These are phyloP conservation scores for Tolypocladium tundrense DNA, from an alignment of 2,329 filamentous ascomycete genomes.

Conservation along the genomic window DNA sequence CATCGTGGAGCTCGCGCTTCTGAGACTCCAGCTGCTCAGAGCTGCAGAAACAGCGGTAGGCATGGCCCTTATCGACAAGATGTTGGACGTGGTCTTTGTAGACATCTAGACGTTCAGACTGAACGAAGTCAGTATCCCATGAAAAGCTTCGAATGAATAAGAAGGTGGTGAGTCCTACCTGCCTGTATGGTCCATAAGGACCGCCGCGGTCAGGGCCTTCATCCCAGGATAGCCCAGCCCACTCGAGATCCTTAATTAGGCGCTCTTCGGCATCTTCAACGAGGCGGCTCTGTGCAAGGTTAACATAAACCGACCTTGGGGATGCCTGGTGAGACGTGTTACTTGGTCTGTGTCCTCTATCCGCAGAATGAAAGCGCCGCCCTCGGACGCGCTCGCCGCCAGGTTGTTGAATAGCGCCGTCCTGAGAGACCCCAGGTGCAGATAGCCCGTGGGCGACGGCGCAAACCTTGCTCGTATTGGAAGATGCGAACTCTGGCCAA, in stretches of 20 bases:
- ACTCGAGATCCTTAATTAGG: constrained; percentile 70
- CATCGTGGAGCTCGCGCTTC: constrained; percentile 50
- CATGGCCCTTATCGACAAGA: constrained; percentile 60
- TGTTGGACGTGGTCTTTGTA: constrained; percentile 63
- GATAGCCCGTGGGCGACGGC: constrained; percentile 85
- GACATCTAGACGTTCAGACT: constrained; percentile 69
- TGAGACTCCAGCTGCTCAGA: constrained; percentile 58
- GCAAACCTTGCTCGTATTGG: constrained; percentile 63
- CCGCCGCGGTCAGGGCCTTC: constrained; percentile 83
- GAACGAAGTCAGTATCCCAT: constrained; percentile 1
- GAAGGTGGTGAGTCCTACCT: constrained; percentile 38
- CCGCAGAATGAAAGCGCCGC: constrained; percentile 80
- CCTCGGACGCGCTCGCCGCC: constrained; percentile 67
- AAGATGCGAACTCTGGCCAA: constrained; percentile 42
- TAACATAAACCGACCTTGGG: not conserved
- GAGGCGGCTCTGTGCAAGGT: constrained; percentile 56
- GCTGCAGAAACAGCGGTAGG: constrained; percentile 91
- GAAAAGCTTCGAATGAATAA: not conserved
- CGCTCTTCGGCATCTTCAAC: constrained; percentile 69
- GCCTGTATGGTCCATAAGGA: constrained; percentile 74
- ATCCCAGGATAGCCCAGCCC: constrained; percentile 88
- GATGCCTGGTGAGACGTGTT: constrained; percentile 12
- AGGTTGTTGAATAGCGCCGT: constrained; percentile 96
- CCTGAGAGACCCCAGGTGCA: constrained; percentile 83
- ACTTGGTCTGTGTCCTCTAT: constrained; percentile 95